Evolutionary conservation across 192 early-diverging fungal species (phyloP), one percentile per base, ranked within the genome.

Genomic region (Lunasporangiospora selenospora): DNA sequence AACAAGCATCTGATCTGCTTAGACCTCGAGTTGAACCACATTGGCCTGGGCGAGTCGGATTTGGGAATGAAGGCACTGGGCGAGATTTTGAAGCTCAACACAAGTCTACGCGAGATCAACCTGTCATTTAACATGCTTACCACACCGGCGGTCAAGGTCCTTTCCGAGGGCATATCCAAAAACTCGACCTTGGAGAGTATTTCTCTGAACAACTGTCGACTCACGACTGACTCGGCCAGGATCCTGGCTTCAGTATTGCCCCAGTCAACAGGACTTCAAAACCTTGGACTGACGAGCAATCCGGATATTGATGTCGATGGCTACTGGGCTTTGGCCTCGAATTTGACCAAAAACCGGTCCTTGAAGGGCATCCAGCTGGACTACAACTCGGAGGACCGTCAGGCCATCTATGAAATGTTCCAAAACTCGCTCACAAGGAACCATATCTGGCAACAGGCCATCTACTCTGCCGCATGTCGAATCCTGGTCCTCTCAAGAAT

Each of bases 301-400:
- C 45, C 54, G 11, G 64, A 73, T 11, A 78, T 81, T 24, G 80
- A 77, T 11, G 73, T 64, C 3, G 75, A 79, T 21, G 77, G 80
- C 12, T 75, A 78, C 34, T 71, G 66, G 73, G 52, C 53, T 1
- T 36, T 81, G 27, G 80, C 80, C 2, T 43, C 75, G 1, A 53
- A 59, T 11, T 56, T 81, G 26, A 41, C 70, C 40, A 39, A 32
- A 15, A 81, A 81, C 48, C 64, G 65, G 33, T 70, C 58, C 11
- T 42, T 81, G 43, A 79, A 81, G 56, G 61, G 66, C 18, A 56
- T 81, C 8, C 71, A 79, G 44, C 55, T 81, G 18, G 77, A 81
- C 33, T 81, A 81, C 52, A 79, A 80, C 47, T 75, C 77, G n/a
- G 79, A 60, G 24, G 79, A 80, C 34, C 71, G 79, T 42, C 76